phyloP scores from a whole-genome alignment of 768 basidiomycete genomes.

The Hemileccinum rubropunctum region DNA sequence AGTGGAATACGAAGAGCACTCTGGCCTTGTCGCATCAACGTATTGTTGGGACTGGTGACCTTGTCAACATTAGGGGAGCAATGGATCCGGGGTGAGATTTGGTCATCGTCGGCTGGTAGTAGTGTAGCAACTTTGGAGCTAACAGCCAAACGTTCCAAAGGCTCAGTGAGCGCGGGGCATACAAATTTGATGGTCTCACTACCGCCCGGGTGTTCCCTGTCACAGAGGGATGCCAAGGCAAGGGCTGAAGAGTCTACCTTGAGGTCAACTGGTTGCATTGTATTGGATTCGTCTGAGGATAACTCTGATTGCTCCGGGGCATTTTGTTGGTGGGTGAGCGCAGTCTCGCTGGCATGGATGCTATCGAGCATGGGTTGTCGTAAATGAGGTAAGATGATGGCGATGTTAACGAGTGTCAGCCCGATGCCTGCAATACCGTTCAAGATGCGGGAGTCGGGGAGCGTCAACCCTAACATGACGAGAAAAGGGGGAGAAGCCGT shows the following conservation, averaged over 20 bases:
- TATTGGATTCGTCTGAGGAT: background rate
- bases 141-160: background rate
- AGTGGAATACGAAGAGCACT: slow-evolving; percentile 9
- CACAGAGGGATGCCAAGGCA: background rate
- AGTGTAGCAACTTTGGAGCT: background rate
- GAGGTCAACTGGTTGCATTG: background rate
- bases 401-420: slow-evolving; percentile 25
- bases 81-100: background rate
- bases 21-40: slow-evolving; percentile 1
- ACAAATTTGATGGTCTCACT: slow-evolving; percentile 1
- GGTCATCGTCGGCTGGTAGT: background rate
- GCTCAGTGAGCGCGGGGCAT: background rate
- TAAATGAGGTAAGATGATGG: slow-evolving; percentile 20
- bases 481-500: slow-evolving; percentile 25
- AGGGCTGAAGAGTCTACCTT: background rate
- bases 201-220: background rate
- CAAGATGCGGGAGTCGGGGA: slow-evolving; percentile 28
- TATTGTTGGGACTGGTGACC: background rate
- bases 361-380: slow-evolving; percentile 21
- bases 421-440: slow-evolving; percentile 24
- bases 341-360: background rate
- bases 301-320: background rate
- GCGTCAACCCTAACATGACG: slow-evolving; percentile 21
- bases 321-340: background rate
- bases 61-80: background rate